Base-by-base conservation (phyloP, 2,329 filamentous ascomycete species). In the Aspergillus brunneoviolaceus region DNA sequence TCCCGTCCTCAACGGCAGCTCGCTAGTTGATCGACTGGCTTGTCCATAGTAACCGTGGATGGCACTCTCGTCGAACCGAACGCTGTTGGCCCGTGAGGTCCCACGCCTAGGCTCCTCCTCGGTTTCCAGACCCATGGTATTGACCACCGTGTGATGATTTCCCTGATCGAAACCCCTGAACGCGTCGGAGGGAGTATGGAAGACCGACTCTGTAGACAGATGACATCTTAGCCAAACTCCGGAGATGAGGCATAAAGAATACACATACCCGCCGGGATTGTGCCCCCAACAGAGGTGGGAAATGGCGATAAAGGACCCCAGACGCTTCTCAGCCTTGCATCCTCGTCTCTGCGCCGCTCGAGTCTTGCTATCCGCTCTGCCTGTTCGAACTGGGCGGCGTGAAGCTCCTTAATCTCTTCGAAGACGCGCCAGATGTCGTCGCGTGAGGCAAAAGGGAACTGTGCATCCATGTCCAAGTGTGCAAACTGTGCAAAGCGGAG, bases 61-160 rank as follows among this genome's bases (percentile, higher is more conserved):
- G 14, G 94, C 93, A 71, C 92, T 96, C 74, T 98, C 94, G 72
- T 98, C 95, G 70, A 99, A 99, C 42, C 95, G 90, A 67, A 99
- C 95, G 72, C 95, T 98, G 74, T 98, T 98, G 51, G 95, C 94
- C 68, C 95, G 86, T 19, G 95, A 99, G 19, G 92, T 89, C 21
- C 91, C 91, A 57, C 95, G 91, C 64, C 94, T 86, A 42, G 92
- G 87, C 59, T 92, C 88, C 33, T 98, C 92, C 63, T 96, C 93
- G 5, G 89, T 85, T 65, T 96, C 94, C 6, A 98, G 82, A 60
- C 93, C 91, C 60, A 97, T 83, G 57, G 90, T 91, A 55, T 88
- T 89, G 52, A 96, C 84, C 60, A 95, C 82, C 69, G 88, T 90
- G 70, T 89, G 89, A 51, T 89, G 87, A 65, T 96, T 90, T 70